Conservation (phyloP, 108 stramenopile species). For the Pseudonitzschia multiseries region DNA sequence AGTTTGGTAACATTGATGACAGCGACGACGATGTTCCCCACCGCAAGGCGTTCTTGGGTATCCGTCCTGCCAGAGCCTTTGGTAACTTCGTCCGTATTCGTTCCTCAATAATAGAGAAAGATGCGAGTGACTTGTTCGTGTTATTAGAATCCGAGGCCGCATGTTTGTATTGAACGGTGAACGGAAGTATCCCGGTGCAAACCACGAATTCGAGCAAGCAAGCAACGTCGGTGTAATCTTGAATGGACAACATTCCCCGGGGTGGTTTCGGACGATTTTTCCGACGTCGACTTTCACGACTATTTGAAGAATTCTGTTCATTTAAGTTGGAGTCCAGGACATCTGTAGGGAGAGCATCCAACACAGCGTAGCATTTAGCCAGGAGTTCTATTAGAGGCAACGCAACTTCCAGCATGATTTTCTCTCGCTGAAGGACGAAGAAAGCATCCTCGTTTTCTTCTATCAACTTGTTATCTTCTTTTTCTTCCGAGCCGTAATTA, state of each 20-base stretch:
- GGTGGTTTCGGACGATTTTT: constrained; percentile 59
- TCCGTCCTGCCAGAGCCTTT: constrained; percentile 73
- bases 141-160: constrained; percentile 35
- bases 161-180: constrained; percentile 1
- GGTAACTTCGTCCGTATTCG: constrained; percentile 46
- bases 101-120: constrained; percentile 21
- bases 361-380: constrained; percentile 15
- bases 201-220: constrained; percentile 71
- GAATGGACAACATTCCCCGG: constrained; percentile 72
- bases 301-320: background rate
- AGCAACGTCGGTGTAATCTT: constrained; percentile 83
- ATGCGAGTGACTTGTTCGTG: background rate
- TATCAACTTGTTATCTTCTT: background rate
- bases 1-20: background rate
- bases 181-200: constrained; percentile 59
- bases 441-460: background rate
- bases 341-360: constrained; percentile 10
- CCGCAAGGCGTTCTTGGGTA: constrained; percentile 42
- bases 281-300: background rate
- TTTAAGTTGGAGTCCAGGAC: background rate
- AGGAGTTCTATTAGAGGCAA: constrained; percentile 11
- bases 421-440: background rate
- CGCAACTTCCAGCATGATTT: constrained; percentile 5
- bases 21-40: constrained; percentile 42
- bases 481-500: background rate